Conservation (phyloP, 345 rosid genomes). For the Hevea brasiliensis region DNA sequence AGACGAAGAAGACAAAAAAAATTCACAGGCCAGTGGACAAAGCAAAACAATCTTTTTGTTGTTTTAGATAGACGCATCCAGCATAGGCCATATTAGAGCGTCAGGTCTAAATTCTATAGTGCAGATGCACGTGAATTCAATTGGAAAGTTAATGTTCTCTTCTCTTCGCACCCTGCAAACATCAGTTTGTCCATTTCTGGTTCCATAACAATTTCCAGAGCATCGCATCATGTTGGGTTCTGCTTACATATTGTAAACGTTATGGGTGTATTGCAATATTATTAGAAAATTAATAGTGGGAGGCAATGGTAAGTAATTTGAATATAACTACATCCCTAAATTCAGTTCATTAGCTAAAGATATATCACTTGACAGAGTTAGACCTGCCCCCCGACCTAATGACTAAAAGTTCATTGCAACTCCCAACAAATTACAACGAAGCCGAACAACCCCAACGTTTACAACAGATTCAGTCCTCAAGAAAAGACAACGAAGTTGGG, state of each 20-base stretch:
- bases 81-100: background rate
- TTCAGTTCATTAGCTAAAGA: too few relatives aligned
- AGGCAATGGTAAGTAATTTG: too few relatives aligned
- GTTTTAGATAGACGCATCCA: background rate
- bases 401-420: too few relatives aligned
- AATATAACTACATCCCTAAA: background rate
- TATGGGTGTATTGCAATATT: background rate
- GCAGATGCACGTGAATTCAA: background rate
- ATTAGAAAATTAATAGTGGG: too few relatives aligned
- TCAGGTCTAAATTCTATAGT: background rate
- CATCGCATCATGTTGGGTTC: background rate
- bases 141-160: background rate
- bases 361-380: too few relatives aligned
- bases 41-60: background rate
- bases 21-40: too few relatives aligned
- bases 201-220: background rate
- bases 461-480: background rate
- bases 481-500: constrained; percentile 13
- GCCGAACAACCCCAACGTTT: too few relatives aligned
- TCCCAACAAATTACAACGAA: too few relatives aligned
- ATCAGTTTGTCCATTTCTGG: background rate
- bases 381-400: too few relatives aligned
- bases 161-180: background rate
- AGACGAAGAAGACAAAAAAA: too few relatives aligned
- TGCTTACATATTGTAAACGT: background rate